Evolutionary conservation across 2,329 filamentous ascomycete species (phyloP).

Genomic region (Zymoseptoria passerinii): DNA sequence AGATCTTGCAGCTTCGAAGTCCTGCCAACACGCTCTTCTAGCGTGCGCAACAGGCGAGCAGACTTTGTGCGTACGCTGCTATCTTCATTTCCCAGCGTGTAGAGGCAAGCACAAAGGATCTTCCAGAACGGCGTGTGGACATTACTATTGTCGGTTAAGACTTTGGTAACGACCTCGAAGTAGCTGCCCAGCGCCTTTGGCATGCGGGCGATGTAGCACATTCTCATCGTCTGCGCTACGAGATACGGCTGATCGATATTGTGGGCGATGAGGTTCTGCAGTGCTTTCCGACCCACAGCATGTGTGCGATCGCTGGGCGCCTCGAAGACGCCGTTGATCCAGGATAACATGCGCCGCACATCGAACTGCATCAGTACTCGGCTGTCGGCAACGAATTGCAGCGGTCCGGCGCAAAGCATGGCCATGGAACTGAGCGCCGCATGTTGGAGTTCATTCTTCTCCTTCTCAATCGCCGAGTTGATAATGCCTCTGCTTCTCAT

Average conservation of each 20-base stretch:
- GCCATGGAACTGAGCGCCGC: conserved; percentile 95
- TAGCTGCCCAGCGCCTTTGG: conserved; percentile 88
- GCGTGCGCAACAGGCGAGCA: conserved; percentile 64
- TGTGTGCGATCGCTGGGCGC: conserved; percentile 88
- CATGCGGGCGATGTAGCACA: conserved; percentile 68
- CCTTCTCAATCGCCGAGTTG: conserved; percentile 89
- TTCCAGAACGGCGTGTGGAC: conserved; percentile 87
- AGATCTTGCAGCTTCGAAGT: conserved; percentile 93
- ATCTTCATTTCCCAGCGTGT: conserved; percentile 85
- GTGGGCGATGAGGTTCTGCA: conserved; percentile 82
- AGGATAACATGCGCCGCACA: conserved; percentile 81
- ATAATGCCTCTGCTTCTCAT: conserved; percentile 66
- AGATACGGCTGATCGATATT: conserved; percentile 82
- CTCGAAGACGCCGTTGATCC: conserved; percentile 93
- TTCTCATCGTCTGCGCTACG: conserved; percentile 79
- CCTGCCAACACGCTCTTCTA: conserved; percentile 69
- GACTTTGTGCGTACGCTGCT: conserved; percentile 85
- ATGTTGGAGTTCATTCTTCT: conserved; percentile 84
- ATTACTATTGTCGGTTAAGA: conserved; percentile 71
- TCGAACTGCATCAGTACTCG: conserved; percentile 86
- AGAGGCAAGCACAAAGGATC: conserved; percentile 76
- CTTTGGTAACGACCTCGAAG: conserved; percentile 83
- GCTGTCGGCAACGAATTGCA: conserved; percentile 81
- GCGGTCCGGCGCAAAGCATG: conserved; percentile 71
- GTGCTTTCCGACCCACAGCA: conserved; percentile 73